Evolutionary conservation across 148 eudicot genomes (phyloP).

Genomic region (Euryodendron excelsum): DNA sequence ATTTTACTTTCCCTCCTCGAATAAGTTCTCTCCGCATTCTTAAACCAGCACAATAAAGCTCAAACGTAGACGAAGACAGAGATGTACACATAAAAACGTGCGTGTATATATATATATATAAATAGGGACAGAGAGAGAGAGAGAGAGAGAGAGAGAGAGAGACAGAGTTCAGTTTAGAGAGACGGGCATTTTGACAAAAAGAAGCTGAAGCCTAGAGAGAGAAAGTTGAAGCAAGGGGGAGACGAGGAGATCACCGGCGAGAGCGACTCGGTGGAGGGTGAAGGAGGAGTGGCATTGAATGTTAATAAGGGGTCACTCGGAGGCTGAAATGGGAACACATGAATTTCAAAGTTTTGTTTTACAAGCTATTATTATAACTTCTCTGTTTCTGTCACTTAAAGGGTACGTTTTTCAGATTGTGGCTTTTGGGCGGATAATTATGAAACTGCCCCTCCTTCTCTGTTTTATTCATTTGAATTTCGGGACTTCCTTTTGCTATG

Average conservation of each 20-base stretch:
- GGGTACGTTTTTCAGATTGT: constrained; percentile 3
- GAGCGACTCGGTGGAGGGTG: not conserved
- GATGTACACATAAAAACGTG: not conserved
- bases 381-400: constrained; percentile 13
- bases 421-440: not conserved
- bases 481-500: not conserved
- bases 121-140: not conserved
- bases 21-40: not conserved
- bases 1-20: not conserved
- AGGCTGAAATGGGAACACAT: too few species aligned
- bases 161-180: constrained; percentile 4
- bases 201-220: not conserved
- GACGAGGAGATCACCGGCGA: constrained; percentile 7
- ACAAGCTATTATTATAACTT: not conserved
- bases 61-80: not conserved
- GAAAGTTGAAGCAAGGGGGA: not conserved
- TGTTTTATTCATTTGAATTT: not conserved
- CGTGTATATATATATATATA: not conserved
- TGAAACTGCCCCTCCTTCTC: not conserved
- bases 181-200: not conserved
- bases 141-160: too few species aligned
- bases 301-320: not conserved
- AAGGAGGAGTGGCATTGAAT: constrained; percentile 6
- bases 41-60: not conserved
- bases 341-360: too few species aligned